A percentile compares a stretch with the other conserved stretches of the same genome.
Evolutionary conservation across 192 early-diverging fungal species (phyloP).

Genomic region (Linnemannia hyalina): DNA sequence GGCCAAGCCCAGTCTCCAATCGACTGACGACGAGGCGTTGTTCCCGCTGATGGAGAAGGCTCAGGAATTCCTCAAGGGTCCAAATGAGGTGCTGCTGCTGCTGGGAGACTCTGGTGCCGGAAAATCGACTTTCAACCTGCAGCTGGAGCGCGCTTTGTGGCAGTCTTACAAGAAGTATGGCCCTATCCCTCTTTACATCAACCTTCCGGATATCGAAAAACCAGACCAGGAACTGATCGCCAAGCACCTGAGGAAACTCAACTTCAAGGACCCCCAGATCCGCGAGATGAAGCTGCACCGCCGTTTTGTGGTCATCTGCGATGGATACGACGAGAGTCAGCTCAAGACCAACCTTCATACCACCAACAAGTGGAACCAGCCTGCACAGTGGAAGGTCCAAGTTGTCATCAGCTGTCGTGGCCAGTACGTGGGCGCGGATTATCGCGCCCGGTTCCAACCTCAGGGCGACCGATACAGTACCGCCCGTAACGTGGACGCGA

Average conservation of each 20-base stretch:
- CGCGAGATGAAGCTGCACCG: background rate
- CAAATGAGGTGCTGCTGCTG: slow-evolving; percentile 3
- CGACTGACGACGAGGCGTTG: slow-evolving; percentile 2
- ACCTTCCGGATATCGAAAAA: background rate
- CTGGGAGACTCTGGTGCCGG: slow-evolving; percentile 13
- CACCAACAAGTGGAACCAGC: background rate
- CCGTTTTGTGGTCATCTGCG: slow-evolving; percentile 3
- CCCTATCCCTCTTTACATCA: slow-evolving; percentile 2
- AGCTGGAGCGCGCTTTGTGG: slow-evolving; percentile 9
- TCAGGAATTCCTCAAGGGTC: background rate
- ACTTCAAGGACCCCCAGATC: slow-evolving; percentile 4
- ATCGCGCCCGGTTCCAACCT: background rate
- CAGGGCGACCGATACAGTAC: background rate
- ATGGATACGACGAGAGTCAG: slow-evolving; percentile 15
- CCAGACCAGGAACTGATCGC: slow-evolving; percentile 1
- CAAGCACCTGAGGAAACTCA: background rate
- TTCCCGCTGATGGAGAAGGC: slow-evolving; percentile 1
- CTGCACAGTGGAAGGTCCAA: slow-evolving; percentile 15
- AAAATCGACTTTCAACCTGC: slow-evolving; percentile 7
- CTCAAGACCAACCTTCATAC: background rate
- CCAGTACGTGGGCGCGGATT: background rate
- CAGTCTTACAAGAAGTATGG: background rate
- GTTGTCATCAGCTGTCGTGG: slow-evolving; percentile 7
- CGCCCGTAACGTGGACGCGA: too few relatives aligned
- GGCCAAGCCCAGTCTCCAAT: background rate